These are phyloP conservation scores for Pseudoneurospora amorphoporcata DNA, from an alignment of 495 filamentous ascomycete species.

Conservation along the genomic window DNA sequence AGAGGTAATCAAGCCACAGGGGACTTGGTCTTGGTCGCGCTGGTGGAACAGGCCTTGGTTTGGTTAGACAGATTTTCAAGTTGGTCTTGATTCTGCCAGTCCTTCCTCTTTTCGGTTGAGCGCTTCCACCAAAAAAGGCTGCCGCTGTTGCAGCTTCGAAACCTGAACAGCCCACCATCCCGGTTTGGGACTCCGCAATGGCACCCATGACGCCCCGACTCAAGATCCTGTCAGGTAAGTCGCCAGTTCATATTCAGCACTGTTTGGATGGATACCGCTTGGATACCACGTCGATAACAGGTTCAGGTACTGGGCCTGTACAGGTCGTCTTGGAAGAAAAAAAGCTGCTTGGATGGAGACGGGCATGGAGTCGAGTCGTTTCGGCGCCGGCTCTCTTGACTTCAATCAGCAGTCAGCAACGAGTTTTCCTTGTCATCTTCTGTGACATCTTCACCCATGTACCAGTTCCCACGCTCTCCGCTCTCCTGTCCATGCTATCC, in stretches of 20 bases:
- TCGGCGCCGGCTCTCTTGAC: background rate
- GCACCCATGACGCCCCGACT: slow-evolving; percentile 43
- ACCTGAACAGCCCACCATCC: slow-evolving; percentile 30
- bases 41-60: background rate
- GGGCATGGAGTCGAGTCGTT: background rate
- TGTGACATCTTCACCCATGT: slow-evolving; percentile 9
- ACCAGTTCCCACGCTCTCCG: slow-evolving; percentile 10
- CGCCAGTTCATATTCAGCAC: slow-evolving; percentile 11
- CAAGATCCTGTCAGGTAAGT: slow-evolving; percentile 45
- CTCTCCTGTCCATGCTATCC: slow-evolving; percentile 1
- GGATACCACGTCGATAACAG: background rate
- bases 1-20: background rate
- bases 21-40: background rate
- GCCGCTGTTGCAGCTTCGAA: slow-evolving; percentile 23
- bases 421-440: background rate
- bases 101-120: slow-evolving; percentile 16
- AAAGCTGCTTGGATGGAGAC: background rate
- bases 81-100: background rate
- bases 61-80: background rate
- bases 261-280: slow-evolving; percentile 5
- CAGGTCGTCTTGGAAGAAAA: background rate
- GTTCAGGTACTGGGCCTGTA: background rate
- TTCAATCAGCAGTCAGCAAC: background rate
- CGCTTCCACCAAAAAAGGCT: slow-evolving; percentile 17
- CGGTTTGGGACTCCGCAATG: slow-evolving; percentile 34